Evolutionary conservation across 306 rosid species (phyloP).

Genomic region (Neltuma alba): DNA sequence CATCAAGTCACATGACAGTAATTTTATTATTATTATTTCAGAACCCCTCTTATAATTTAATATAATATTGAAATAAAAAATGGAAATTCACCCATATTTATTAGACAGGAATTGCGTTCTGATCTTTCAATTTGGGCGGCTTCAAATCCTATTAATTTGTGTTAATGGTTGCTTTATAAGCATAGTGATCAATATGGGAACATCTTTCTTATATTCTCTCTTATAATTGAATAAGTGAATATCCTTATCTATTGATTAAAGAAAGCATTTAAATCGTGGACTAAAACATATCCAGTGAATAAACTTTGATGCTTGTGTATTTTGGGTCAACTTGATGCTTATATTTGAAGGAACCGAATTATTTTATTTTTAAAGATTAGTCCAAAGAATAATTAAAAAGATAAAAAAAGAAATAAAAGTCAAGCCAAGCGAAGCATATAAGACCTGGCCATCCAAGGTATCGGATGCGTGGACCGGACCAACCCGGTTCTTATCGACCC

Average conservation of each 20-base stretch:
- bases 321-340: background rate
- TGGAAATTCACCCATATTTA: too few relatives aligned
- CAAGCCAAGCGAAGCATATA: too few relatives aligned
- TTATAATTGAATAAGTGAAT: background rate
- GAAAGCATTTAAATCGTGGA: background rate
- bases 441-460: too few relatives aligned
- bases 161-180: background rate
- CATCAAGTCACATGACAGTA: too few relatives aligned
- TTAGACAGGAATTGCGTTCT: too few relatives aligned
- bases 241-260: background rate
- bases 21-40: too few relatives aligned
- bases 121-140: too few relatives aligned
- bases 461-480: too few relatives aligned
- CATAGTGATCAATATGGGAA: background rate
- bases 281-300: background rate
- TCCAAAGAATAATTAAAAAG: background rate
- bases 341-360: background rate
- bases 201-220: background rate
- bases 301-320: background rate
- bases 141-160: too few relatives aligned
- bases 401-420: too few relatives aligned
- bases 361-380: background rate
- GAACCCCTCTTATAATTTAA: too few relatives aligned
- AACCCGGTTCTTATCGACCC: background rate
- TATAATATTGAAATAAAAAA: too few relatives aligned